These are phyloP conservation scores for Apodospora peruviana DNA, from an alignment of 495 filamentous ascomycete species.

Conservation along the genomic window DNA sequence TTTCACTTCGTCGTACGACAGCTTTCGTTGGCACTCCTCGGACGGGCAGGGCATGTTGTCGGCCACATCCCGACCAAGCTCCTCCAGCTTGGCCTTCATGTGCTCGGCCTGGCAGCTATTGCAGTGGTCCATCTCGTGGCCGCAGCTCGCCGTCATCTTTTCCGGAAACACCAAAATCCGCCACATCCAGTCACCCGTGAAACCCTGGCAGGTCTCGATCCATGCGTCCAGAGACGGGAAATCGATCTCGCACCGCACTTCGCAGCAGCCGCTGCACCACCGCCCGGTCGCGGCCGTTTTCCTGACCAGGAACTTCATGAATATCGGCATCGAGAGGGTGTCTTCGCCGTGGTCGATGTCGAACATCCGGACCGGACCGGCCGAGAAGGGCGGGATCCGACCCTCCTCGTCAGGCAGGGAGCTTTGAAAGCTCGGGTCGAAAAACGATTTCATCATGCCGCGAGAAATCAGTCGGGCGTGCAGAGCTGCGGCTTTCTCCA, in stretches of 20 bases:
- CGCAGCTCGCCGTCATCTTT: not conserved
- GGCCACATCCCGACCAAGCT: not conserved
- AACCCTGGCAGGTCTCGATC: not conserved
- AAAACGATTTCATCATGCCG: not conserved
- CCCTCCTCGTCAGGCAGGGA: not conserved
- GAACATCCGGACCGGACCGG: not conserved
- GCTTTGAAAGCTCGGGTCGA: not conserved
- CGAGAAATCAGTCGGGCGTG: not conserved
- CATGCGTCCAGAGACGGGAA: not conserved
- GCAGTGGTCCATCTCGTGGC: slow-evolving; percentile 1
- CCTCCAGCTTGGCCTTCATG: slow-evolving; percentile 1
- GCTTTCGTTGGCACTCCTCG: not conserved
- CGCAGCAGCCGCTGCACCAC: not conserved
- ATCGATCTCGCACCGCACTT: not conserved
- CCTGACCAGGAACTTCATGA: not conserved
- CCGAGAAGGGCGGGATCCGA: not conserved
- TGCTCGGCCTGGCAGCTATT: not conserved
- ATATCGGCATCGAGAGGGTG: not conserved
- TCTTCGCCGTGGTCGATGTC: not conserved
- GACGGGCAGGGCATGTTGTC: not conserved
- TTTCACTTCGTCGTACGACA: not conserved
- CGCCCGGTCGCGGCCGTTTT: not conserved
- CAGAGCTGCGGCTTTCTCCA: not conserved
- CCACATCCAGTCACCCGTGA: slow-evolving; percentile 2
- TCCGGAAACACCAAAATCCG: not conserved